Percentiles rank a stretch among this genome's conserved stretches.
Conservation (phyloP, 2,329 filamentous ascomycete genomes). For the Ceratocystis colombiana region DNA sequence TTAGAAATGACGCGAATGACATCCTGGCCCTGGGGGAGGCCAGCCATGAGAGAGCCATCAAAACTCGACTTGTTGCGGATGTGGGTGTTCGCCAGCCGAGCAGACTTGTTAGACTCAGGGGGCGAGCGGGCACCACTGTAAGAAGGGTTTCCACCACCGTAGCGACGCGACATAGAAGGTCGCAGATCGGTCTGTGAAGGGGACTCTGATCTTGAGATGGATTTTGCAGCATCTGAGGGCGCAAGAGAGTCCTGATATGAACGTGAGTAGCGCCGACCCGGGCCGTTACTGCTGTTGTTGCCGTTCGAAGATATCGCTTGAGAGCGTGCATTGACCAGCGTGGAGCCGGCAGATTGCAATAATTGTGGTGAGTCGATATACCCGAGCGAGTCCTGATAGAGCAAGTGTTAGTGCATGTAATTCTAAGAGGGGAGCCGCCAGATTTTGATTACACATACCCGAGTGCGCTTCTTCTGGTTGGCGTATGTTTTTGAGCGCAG, state of each 20-base stretch:
- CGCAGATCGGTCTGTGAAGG: slow-evolving; percentile 50
- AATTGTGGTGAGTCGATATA: slow-evolving; percentile 62
- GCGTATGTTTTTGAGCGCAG: slow-evolving; percentile 65
- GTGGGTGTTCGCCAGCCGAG: slow-evolving; percentile 40
- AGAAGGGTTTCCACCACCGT: slow-evolving; percentile 43
- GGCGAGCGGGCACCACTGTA: slow-evolving; percentile 42
- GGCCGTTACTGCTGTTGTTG: not conserved
- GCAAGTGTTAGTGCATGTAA: slow-evolving; percentile 6
- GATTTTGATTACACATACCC: slow-evolving; percentile 46
- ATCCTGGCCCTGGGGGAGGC: slow-evolving; percentile 73
- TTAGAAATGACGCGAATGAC: slow-evolving; percentile 91
- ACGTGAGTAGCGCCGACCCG: slow-evolving; percentile 54
- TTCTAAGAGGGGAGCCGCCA: not conserved
- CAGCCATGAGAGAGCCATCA: slow-evolving; percentile 77
- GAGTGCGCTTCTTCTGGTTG: slow-evolving; percentile 72
- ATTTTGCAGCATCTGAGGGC: slow-evolving; percentile 37
- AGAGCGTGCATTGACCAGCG: slow-evolving; percentile 50
- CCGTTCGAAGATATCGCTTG: not conserved
- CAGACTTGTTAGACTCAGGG: slow-evolving; percentile 43
- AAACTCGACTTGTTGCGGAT: slow-evolving; percentile 72
- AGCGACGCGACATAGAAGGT: slow-evolving; percentile 32
- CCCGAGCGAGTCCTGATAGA: slow-evolving; percentile 65
- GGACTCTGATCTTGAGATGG: slow-evolving; percentile 59
- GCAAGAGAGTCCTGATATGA: slow-evolving; percentile 45
- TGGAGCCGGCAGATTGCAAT: slow-evolving; percentile 50